Percentiles rank a stretch among this genome's conserved stretches.
phyloP scores from a whole-genome alignment of 805 yeast species.

The Cyberlindnera mississippiensis region DNA sequence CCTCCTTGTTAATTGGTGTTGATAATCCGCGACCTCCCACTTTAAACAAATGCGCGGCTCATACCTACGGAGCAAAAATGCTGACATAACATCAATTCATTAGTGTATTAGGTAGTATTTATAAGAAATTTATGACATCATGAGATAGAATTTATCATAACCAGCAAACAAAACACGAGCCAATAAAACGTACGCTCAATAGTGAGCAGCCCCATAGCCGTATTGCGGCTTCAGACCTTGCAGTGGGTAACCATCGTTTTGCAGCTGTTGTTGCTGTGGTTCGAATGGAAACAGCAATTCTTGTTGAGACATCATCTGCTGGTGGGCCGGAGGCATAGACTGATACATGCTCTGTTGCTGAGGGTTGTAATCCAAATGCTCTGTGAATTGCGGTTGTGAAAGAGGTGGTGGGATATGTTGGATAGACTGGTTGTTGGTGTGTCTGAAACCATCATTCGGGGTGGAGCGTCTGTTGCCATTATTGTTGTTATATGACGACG shows the following conservation, averaged over 20 bases:
- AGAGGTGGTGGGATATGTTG: conserved; percentile 4
- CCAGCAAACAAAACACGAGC: neutral
- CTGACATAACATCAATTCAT: conserved; percentile 7
- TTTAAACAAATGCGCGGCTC: no score
- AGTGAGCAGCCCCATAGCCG: conserved; percentile 11
- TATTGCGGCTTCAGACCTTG: conserved; percentile 5
- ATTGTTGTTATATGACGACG: neutral
- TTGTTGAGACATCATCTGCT: conserved; percentile 2
- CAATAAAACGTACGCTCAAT: conserved; percentile 1
- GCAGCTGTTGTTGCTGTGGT: conserved; percentile 1
- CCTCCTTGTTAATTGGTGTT: no score
- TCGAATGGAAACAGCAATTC: conserved; percentile 13
- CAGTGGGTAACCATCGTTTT: conserved; percentile 5
- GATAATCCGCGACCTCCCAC: no score
- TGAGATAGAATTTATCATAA: neutral
- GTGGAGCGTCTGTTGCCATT: conserved; percentile 12
- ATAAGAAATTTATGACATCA: conserved; percentile 1
- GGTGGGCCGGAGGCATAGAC: neutral
- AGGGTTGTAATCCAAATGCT: conserved; percentile 2
- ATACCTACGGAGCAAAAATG: no score
- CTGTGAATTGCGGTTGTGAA: conserved; percentile 11
- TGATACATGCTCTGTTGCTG: conserved; percentile 2
- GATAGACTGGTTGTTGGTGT: conserved; percentile 1
- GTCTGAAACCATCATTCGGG: conserved; percentile 9
- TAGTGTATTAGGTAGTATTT: conserved; percentile 9